Conservation (phyloP, 2,329 filamentous ascomycete genomes). For the Ophiostoma tasmaniense region DNA sequence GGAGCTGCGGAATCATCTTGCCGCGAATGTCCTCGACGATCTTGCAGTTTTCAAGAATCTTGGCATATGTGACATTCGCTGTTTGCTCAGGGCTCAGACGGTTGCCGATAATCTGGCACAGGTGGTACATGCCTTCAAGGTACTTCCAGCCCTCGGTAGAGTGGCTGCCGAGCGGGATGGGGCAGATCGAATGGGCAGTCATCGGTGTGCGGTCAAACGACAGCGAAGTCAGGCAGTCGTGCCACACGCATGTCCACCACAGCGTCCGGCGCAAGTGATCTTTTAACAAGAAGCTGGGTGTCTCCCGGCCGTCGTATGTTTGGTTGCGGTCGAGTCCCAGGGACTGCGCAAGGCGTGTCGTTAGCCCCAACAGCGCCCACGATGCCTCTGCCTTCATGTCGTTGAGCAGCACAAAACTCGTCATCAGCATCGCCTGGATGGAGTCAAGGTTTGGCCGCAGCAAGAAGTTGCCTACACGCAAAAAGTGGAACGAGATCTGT, state of each 20-base stretch:
- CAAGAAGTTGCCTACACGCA: slow-evolving; percentile 55
- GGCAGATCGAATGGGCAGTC: slow-evolving; percentile 50
- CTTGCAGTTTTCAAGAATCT: slow-evolving; percentile 51
- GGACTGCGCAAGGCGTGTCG: slow-evolving; percentile 57
- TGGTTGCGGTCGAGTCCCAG: slow-evolving; percentile 48
- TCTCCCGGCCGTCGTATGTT: slow-evolving; percentile 36
- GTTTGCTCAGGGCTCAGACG: slow-evolving; percentile 48
- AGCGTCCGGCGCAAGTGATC: slow-evolving; percentile 48
- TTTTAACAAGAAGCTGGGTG: slow-evolving; percentile 37
- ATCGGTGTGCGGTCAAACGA: slow-evolving; percentile 60
- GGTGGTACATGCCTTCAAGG: slow-evolving; percentile 56
- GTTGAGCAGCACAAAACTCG: slow-evolving; percentile 55
- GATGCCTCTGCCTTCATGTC: slow-evolving; percentile 64
- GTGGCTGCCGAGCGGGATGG: slow-evolving; percentile 40
- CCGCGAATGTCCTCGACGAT: slow-evolving; percentile 44
- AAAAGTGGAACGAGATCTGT: slow-evolving; percentile 57
- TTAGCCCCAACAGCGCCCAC: slow-evolving; percentile 56
- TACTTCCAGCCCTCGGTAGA: slow-evolving; percentile 47
- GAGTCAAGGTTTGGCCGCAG: slow-evolving; percentile 56
- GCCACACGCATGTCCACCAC: slow-evolving; percentile 60
- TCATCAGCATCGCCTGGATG: slow-evolving; percentile 55
- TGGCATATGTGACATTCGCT: slow-evolving; percentile 40
- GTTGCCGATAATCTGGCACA: slow-evolving; percentile 52
- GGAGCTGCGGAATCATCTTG: slow-evolving; percentile 43
- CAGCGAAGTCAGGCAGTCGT: slow-evolving; percentile 56